A percentile compares a stretch with the other conserved stretches of the same genome.
Evolutionary conservation across 176 grass and related monocot species (phyloP).

Genomic region (Oryza meyeriana): DNA sequence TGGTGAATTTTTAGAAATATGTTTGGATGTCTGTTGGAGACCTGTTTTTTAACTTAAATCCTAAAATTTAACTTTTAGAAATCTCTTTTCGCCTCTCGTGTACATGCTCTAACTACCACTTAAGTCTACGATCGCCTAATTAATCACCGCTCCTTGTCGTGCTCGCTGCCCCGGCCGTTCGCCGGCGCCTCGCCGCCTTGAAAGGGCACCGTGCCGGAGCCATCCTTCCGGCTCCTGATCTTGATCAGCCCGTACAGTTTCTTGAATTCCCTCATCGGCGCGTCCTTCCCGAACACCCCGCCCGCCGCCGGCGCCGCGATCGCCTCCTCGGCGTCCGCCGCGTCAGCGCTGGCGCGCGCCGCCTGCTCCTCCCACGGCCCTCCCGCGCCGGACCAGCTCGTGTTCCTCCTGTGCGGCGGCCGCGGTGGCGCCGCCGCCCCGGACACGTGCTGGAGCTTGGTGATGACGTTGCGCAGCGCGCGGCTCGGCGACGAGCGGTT

Average conservation of each 20-base stretch:
- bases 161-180: constrained; percentile 22
- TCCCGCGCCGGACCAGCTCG: constrained; percentile 23
- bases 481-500: constrained; percentile 72
- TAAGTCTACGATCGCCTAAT: not conserved
- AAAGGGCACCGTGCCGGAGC: constrained; percentile 18
- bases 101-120: too few relatives aligned
- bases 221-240: constrained; percentile 63
- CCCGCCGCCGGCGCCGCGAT: not conserved
- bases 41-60: too few relatives aligned
- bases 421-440: not conserved
- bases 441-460: constrained; percentile 47
- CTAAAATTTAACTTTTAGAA: too few relatives aligned
- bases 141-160: constrained; percentile 52
- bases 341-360: not conserved
- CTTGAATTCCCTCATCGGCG: constrained; percentile 78
- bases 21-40: too few relatives aligned
- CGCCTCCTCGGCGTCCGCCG: not conserved
- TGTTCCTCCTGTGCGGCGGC: constrained; percentile 21
- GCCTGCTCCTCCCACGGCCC: not conserved
- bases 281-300: constrained; percentile 45
- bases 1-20: too few relatives aligned
- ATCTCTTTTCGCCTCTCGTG: too few relatives aligned
- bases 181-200: constrained; percentile 34
- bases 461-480: constrained; percentile 78
- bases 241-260: constrained; percentile 88